A percentile compares a stretch with the other conserved stretches of the same genome.
Evolutionary conservation across 2,329 filamentous ascomycete genomes (phyloP).

Genomic region (Boeremia lycopersici): DNA sequence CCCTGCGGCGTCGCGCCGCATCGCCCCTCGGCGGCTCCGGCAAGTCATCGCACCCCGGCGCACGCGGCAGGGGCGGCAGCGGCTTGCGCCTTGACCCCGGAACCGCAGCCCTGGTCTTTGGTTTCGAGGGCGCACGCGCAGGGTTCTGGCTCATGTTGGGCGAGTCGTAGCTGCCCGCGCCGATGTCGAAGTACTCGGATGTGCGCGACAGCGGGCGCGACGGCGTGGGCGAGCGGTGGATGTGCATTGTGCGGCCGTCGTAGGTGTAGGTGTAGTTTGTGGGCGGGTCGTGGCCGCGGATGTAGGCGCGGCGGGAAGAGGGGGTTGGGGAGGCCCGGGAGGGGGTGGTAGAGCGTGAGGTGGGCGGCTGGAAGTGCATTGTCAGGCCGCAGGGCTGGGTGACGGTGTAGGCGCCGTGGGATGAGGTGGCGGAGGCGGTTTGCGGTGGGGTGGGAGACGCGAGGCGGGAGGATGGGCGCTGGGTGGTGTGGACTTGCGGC

Average conservation of each 20-base stretch:
- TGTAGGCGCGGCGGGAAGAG: neutral
- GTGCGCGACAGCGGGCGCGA: neutral
- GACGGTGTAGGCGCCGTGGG: neutral
- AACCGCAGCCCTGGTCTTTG: neutral
- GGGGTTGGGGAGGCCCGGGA: neutral
- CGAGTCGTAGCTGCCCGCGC: neutral
- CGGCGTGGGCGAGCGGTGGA: slow-evolving; percentile 10
- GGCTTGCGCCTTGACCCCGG: neutral
- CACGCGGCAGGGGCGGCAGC: neutral
- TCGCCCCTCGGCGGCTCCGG: neutral
- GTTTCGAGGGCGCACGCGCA: neutral
- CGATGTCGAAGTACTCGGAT: neutral
- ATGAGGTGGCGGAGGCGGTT: neutral
- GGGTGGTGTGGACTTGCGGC: slow-evolving; percentile 2
- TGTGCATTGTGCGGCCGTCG: slow-evolving; percentile 24
- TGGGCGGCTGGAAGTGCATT: neutral
- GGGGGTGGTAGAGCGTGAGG: too few relatives aligned
- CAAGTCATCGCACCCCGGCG: neutral
- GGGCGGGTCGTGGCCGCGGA: slow-evolving; percentile 17
- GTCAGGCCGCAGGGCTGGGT: neutral
- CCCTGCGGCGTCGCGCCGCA: slow-evolving; percentile 4
- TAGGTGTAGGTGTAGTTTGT: slow-evolving; percentile 23
- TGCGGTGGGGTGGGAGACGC: neutral
- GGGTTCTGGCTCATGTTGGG: neutral
- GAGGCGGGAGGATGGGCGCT: neutral